phyloP scores from a whole-genome alignment of 495 filamentous ascomycete genomes.

The Pseudomonodictys pantanalensis region DNA sequence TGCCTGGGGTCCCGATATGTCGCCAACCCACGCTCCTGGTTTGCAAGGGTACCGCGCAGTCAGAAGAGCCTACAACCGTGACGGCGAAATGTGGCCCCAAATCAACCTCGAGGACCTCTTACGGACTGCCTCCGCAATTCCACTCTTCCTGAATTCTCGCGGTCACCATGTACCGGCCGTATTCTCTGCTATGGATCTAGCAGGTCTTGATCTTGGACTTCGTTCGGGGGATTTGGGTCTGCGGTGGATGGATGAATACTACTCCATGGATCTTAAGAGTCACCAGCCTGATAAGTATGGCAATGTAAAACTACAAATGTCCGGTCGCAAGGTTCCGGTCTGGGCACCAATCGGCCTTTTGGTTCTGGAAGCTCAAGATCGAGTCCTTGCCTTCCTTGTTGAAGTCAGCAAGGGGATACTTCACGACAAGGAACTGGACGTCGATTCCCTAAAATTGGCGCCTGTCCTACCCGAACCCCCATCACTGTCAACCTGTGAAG shows the following conservation, averaged over 20 bases:
- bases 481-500: not conserved
- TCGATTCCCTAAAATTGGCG: not conserved
- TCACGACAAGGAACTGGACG: not conserved
- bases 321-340: not conserved
- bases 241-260: constrained; percentile 40
- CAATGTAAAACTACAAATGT: not conserved
- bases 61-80: constrained; percentile 1
- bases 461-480: not conserved
- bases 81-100: constrained; percentile 51
- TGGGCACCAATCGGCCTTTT: not conserved
- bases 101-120: constrained; percentile 59
- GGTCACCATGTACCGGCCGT: constrained; percentile 44
- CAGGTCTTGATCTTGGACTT: constrained; percentile 15
- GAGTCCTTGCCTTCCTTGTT: not conserved
- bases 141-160: constrained; percentile 49
- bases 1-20: constrained; percentile 17
- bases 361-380: not conserved
- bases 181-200: constrained; percentile 44
- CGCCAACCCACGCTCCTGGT: constrained; percentile 10
- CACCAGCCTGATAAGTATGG: not conserved
- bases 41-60: not conserved
- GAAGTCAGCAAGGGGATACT: not conserved
- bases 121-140: constrained; percentile 37
- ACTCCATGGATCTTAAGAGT: constrained; percentile 38
- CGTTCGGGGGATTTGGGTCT: constrained; percentile 8